Evolutionary conservation across 192 early-diverging fungal species (phyloP).

Genomic region (Umbelopsis sp.): DNA sequence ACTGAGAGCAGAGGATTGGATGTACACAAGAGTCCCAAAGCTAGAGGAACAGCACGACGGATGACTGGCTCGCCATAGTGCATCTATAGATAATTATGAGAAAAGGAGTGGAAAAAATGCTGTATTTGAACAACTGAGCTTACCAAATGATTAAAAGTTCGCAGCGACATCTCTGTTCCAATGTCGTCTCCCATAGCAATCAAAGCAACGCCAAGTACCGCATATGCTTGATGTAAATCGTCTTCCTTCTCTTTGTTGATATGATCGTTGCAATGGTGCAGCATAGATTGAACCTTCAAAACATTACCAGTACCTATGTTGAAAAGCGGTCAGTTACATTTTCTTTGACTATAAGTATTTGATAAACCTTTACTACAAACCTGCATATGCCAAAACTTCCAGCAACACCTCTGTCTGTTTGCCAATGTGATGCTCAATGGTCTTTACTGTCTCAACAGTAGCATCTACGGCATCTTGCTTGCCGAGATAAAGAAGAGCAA

Average conservation of each 20-base stretch:
- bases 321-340: not conserved
- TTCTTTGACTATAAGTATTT: not conserved
- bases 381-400: conserved; percentile 89
- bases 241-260: conserved; percentile 85
- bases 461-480: conserved; percentile 90
- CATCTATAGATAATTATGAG: conserved; percentile 62
- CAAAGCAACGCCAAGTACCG: conserved; percentile 93
- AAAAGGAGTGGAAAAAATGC: no score
- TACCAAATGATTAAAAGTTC: conserved; percentile 93
- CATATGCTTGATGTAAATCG: conserved; percentile 89
- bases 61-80: conserved; percentile 98
- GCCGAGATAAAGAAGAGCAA: conserved; percentile 87
- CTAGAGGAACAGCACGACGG: conserved; percentile 92
- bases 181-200: conserved; percentile 98
- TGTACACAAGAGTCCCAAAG: conserved; percentile 91
- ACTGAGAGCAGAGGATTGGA: conserved; percentile 94
- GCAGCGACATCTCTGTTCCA: conserved; percentile 94
- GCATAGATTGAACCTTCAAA: conserved; percentile 94
- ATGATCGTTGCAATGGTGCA: conserved; percentile 95
- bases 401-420: conserved; percentile 88
- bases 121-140: not conserved
- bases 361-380: conserved; percentile 30
- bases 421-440: conserved; percentile 91
- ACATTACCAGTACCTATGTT: conserved; percentile 87
- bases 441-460: conserved; percentile 92